Base-by-base conservation (phyloP, 2,329 filamentous ascomycete species). In the Xenoacremonium recifei region DNA sequence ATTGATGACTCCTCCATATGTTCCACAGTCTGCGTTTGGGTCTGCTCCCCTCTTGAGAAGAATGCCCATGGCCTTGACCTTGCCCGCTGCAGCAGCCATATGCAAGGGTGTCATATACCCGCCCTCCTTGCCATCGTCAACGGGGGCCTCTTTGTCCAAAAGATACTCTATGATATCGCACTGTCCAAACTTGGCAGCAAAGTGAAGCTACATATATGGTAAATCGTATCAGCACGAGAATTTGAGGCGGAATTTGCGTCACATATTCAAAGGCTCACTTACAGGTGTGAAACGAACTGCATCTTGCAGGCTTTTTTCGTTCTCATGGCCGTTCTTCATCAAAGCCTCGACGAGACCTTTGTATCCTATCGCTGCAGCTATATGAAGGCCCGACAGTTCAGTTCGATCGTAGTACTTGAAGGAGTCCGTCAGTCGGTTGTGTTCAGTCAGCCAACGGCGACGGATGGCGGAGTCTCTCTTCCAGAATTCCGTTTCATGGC, bases 61-160 rank as follows among this genome's bases (percentile, higher is more conserved):
- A 37, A 65, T 68, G 13, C 56, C 57, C 68, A 71, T 71, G 3
- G 68, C 64, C 17, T 64, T 60, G 3, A 68, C 61, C 18, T 68
- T 57, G 7, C 67, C 68, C 4, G 60, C 57, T 1, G 52, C 55
- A 3, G 68, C 67, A 19, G 68, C 68, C 61, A 66, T 66, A 27
- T 66, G 61, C 3, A 71, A 39, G 1, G 68, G 66, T 1, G 68
- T 71, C 27, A 61, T 52, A 0, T 58, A 43, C 4, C 50, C 34
- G 4, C 51, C 49, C 2, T 70, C 60, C 9, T 57, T 51, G 3
- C 58, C 66, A 15, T 69, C 63, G 29, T 31, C n/a, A 7, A 31
- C 17, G 7, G 6, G 7, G 13, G 29, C 7, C 7, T 15, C 29
- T 15, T 31, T 15, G 6, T 31, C n/a, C 29, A 31, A 31, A 6